Conservation (phyloP, 441 rosid genomes). For the Corymbia citriodora region DNA sequence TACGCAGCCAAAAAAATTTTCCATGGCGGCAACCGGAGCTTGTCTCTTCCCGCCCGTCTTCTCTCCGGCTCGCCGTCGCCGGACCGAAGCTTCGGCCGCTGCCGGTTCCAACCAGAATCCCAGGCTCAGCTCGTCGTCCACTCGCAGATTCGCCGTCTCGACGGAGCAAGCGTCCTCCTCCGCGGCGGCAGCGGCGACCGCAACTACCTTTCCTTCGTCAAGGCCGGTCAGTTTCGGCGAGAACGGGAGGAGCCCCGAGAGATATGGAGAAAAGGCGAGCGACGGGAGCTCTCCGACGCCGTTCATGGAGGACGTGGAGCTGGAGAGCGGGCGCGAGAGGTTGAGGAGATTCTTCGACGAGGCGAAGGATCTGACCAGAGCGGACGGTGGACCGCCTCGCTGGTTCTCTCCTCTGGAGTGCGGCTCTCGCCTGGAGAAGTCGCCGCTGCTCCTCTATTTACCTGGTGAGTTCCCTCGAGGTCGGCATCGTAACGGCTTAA, state of each 20-base stretch:
- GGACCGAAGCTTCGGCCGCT: background rate
- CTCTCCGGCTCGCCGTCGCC: background rate
- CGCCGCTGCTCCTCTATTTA: constrained; percentile 70
- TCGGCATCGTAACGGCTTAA: background rate
- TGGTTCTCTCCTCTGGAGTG: constrained; percentile 84
- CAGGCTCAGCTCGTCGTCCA: background rate
- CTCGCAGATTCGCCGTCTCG: constrained; percentile 1
- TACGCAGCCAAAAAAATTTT: background rate
- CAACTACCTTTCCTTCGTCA: background rate
- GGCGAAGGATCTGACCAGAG: constrained; percentile 28
- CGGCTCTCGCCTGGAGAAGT: constrained; percentile 30
- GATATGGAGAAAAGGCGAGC: background rate
- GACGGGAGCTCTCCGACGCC: background rate
- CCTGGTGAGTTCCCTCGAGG: constrained; percentile 35
- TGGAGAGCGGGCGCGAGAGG: constrained; percentile 13
- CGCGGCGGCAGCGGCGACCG: background rate
- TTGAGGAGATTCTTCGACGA: constrained; percentile 47
- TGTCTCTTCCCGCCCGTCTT: background rate
- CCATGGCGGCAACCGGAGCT: constrained; percentile 5
- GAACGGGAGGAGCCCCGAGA: background rate
- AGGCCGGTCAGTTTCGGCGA: background rate
- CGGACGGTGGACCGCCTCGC: constrained; percentile 54
- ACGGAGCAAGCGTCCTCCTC: background rate
- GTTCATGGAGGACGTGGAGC: constrained; percentile 2
- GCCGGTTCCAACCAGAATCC: background rate